These are phyloP conservation scores for Aspergillus thermomutatus DNA, from an alignment of 2,329 filamentous ascomycete genomes.

Conservation along the genomic window DNA sequence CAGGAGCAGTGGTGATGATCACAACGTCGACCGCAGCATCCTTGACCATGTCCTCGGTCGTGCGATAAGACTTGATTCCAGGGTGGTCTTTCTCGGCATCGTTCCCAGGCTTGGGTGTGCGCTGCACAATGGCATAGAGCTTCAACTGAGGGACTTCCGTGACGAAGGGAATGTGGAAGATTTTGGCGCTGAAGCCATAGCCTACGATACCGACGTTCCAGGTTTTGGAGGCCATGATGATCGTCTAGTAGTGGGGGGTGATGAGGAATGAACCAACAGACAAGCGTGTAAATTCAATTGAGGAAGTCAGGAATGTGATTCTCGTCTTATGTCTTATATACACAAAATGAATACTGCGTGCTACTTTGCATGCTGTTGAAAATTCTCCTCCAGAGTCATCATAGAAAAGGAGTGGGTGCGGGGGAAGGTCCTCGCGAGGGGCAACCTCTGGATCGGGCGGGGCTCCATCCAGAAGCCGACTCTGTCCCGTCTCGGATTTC, in stretches of 20 bases:
- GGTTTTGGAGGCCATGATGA: constrained; percentile 41
- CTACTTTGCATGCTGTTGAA: neutral
- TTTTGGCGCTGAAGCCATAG: constrained; percentile 66
- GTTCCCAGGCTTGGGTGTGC: constrained; percentile 60
- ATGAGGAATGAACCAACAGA: neutral
- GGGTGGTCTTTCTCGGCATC: constrained; percentile 69
- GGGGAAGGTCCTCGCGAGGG: constrained; percentile 37
- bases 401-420: constrained; percentile 16
- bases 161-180: constrained; percentile 82
- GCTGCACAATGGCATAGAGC: constrained; percentile 73
- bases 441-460: constrained; percentile 35
- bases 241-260: neutral
- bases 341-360: neutral
- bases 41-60: constrained; percentile 59
- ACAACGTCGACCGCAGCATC: constrained; percentile 67
- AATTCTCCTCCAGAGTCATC: neutral
- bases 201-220: constrained; percentile 59
- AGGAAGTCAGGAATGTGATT: neutral
- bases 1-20: constrained; percentile 67
- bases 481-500: constrained; percentile 26
- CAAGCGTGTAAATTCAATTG: neutral
- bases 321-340: neutral
- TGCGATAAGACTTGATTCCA: constrained; percentile 60
- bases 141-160: constrained; percentile 60
- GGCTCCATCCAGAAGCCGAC: constrained; percentile 54